A percentile compares a stretch with the other conserved stretches of the same genome.
Evolutionary conservation across 108 stramenopile species (phyloP).

Genomic region (Skeletonema potamos): DNA sequence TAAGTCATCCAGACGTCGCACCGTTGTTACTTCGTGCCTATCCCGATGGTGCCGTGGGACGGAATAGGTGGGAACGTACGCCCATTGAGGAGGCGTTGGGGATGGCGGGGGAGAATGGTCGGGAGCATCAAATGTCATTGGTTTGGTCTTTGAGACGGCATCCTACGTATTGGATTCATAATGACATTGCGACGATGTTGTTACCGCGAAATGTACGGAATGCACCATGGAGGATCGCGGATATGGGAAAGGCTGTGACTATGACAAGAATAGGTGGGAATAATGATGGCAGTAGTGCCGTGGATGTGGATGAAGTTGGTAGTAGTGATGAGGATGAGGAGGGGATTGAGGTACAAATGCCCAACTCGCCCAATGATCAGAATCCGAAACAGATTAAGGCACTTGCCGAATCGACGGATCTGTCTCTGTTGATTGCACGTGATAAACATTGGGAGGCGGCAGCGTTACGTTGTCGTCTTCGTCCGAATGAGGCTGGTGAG

Average conservation of each 20-base stretch:
- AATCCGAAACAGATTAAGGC: constrained; percentile 12
- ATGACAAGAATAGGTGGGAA: not conserved
- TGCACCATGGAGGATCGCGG: constrained; percentile 47
- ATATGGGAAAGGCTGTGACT: constrained; percentile 16
- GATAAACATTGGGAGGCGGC: constrained; percentile 71
- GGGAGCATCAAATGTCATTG: constrained; percentile 79
- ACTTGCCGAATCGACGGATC: constrained; percentile 42
- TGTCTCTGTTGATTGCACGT: constrained; percentile 60
- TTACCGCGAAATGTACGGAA: constrained; percentile 46
- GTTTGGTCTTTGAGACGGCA: constrained; percentile 81
- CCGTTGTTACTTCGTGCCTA: constrained; percentile 69
- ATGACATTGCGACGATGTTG: constrained; percentile 48
- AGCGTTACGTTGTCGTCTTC: constrained; percentile 43
- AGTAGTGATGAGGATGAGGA: constrained; percentile 43
- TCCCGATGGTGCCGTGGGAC: constrained; percentile 85
- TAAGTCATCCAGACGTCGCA: constrained; percentile 75
- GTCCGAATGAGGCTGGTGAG: constrained; percentile 66
- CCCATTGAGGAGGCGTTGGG: constrained; percentile 87
- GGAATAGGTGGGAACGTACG: constrained; percentile 87
- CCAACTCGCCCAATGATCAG: not conserved
- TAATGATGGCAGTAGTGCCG: constrained; percentile 23
- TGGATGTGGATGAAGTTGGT: constrained; percentile 50
- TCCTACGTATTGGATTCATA: constrained; percentile 82
- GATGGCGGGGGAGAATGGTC: constrained; percentile 90
- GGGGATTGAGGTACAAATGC: constrained; percentile 42